Base-by-base conservation (phyloP, 176 grass and related monocot genomes). In the Hyparrhenia diplandra region DNA sequence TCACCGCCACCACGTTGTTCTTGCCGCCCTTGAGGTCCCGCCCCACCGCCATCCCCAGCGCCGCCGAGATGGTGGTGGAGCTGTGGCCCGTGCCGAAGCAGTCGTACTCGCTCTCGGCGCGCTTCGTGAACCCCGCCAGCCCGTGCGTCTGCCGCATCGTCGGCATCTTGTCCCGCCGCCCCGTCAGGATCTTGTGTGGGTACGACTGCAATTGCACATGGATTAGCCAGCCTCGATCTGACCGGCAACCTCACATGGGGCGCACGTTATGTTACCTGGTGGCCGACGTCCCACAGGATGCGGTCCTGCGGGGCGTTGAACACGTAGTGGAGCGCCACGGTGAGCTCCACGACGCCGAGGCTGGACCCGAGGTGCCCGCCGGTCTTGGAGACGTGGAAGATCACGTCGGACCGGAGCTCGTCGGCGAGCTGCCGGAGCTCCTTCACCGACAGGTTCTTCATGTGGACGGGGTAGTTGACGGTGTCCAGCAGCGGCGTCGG, bases 171-270 rank as follows among this genome's bases (percentile, higher is more conserved):
- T 91, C 86, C 34, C 96, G 87, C 74, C 96, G 88, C 54, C 96
- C 96, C 31, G 92, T 99, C 75, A 99, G 90, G 64, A 99, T 99
- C 87, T 99, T 99, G 92, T 99, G 92, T 28, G 96, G 96, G 63
- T 99, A 99, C 42, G 96, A 90, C 96, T 99, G 90, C 79, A 76
- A 51, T 43, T 10, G 41, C 41, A 36, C 2, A 17, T 0, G 16
- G 8, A 39, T 29, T 17, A 40, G 9, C 40, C 16, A 11, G 64
- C 21, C 34, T 4, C 45, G 47, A 18, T 49, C 31, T 6, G 32
- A 39, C 81, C 25, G 47, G 43, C 54, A 45, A 0, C 51, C 61
- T 69, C 77, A 80, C 84, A 84, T 83, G 77, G 51, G 45, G 34
- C 11, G 24, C 52, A 54, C 85, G 73, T 64, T 82, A 42, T 40